Evolutionary conservation across 2,329 filamentous ascomycete genomes (phyloP).

Genomic region (Geosmithia flava): DNA sequence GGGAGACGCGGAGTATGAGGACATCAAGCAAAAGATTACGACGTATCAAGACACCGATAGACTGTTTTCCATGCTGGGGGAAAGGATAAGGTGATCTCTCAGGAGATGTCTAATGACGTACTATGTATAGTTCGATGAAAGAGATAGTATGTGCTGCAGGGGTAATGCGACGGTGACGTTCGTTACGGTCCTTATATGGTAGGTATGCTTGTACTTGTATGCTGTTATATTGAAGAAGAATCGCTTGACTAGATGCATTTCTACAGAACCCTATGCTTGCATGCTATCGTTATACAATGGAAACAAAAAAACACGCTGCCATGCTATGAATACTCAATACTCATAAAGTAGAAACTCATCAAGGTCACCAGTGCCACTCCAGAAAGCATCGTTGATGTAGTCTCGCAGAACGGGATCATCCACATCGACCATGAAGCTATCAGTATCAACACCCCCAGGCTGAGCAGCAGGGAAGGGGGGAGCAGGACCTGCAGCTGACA

Average conservation of each 20-base stretch:
- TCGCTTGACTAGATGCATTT: too few species aligned
- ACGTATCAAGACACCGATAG: not conserved
- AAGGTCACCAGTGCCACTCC: constrained; percentile 9
- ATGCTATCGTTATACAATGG: too few species aligned
- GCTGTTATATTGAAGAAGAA: not conserved
- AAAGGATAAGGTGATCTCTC: not conserved
- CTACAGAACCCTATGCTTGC: too few species aligned
- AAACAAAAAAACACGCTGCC: too few species aligned
- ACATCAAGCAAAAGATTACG: not conserved
- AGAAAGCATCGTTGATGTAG: constrained; percentile 11
- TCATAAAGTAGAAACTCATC: not conserved
- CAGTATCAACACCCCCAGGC: not conserved
- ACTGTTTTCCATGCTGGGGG: too few species aligned
- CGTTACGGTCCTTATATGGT: too few species aligned
- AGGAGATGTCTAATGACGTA: not conserved
- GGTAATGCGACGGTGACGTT: not conserved
- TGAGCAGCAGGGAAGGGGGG: too few species aligned
- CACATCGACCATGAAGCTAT: constrained; percentile 7
- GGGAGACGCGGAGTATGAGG: not conserved
- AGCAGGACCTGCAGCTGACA: not conserved
- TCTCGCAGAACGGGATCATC: constrained; percentile 13
- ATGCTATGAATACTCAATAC: not conserved
- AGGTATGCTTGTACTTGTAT: not conserved
- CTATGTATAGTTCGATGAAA: not conserved
- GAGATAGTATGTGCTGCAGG: not conserved